Percentiles rank a stretch among this genome's conserved stretches.
These are phyloP conservation scores for Macroventuria anomochaeta DNA, from an alignment of 2,329 filamentous ascomycete species.

Conservation along the genomic window DNA sequence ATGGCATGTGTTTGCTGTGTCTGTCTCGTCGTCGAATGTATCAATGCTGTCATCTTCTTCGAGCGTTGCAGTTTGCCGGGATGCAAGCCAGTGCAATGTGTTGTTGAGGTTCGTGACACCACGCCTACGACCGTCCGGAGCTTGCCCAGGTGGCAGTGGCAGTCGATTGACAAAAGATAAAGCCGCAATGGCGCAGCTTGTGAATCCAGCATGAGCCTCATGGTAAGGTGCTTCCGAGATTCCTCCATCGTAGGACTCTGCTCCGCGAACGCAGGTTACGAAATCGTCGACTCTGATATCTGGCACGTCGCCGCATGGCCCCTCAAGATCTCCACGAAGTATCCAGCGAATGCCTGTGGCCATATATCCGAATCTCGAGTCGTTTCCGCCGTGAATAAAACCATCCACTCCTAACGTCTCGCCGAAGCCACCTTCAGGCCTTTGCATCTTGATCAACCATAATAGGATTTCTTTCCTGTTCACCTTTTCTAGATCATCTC, in stretches of 20 bases:
- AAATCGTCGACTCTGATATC: conserved; percentile 79
- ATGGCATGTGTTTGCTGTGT: conserved; percentile 50
- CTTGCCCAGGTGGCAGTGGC: conserved; percentile 34
- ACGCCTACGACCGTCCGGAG: conserved; percentile 35
- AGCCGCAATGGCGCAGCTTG: conserved; percentile 84
- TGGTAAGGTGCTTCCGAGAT: conserved; percentile 78
- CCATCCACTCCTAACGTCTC: conserved; percentile 72
- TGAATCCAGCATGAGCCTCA: conserved; percentile 89
- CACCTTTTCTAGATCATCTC: conserved; percentile 68
- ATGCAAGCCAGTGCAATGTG: conserved; percentile 56
- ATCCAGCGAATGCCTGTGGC: conserved; percentile 84
- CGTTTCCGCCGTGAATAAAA: conserved; percentile 75
- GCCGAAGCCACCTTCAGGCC: conserved; percentile 87
- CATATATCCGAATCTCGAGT: conserved; percentile 88
- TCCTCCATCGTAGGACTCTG: conserved; percentile 82
- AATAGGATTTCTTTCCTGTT: conserved; percentile 69
- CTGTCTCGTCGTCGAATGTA: conserved; percentile 46
- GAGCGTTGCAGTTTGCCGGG: conserved; percentile 54
- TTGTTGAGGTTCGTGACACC: conserved; percentile 49
- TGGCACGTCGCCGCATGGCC: conserved; percentile 62
- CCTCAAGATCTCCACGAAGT: conserved; percentile 66
- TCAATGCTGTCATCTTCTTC: conserved; percentile 53
- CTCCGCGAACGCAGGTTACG: conserved; percentile 71
- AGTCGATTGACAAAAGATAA: conserved; percentile 76
- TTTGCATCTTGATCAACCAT: conserved; percentile 80